Percentiles rank a stretch among this genome's conserved stretches.
Evolutionary conservation across 371 early-diverging fungal species (phyloP).

Genomic region (Actinomortierella ambigua): DNA sequence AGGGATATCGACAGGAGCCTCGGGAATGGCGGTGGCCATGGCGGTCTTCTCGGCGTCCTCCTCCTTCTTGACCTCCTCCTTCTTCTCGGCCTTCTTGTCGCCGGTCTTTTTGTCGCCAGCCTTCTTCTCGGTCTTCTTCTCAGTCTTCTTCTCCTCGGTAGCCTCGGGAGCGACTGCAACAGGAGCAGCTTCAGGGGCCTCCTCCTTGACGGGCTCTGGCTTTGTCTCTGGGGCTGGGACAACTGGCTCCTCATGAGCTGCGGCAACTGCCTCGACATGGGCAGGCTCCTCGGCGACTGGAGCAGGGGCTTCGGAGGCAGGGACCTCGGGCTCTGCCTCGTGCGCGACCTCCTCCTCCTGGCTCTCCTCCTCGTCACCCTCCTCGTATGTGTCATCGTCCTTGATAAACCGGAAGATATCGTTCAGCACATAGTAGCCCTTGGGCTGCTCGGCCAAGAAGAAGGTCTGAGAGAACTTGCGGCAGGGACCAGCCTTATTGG

Average conservation of each 20-base stretch:
- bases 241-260: slow-evolving; percentile 20
- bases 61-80: slow-evolving; percentile 26
- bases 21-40: slow-evolving; percentile 6
- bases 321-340: slow-evolving; percentile 8
- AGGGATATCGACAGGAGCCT: background rate
- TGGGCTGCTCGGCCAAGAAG: slow-evolving; percentile 88
- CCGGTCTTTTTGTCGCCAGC: slow-evolving; percentile 12
- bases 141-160: slow-evolving; percentile 14
- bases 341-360: slow-evolving; percentile 17
- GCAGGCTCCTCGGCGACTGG: slow-evolving; percentile 19
- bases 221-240: slow-evolving; percentile 10
- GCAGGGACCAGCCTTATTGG: slow-evolving; percentile 75
- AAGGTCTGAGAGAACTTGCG: slow-evolving; percentile 95
- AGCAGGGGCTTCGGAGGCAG: slow-evolving; percentile 21
- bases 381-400: slow-evolving; percentile 74
- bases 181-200: slow-evolving; percentile 4
- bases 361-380: slow-evolving; percentile 47
- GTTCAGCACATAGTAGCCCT: slow-evolving; percentile 92
- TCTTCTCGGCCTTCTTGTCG: slow-evolving; percentile 23
- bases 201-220: slow-evolving; percentile 1
- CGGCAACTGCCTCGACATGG: slow-evolving; percentile 11
- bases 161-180: slow-evolving; percentile 8
- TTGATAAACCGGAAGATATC: slow-evolving; percentile 95
- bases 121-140: slow-evolving; percentile 26
- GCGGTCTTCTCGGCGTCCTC: slow-evolving; percentile 19